These are phyloP conservation scores for Hordeum pubiflorum DNA, from an alignment of 202 grass and related monocot genomes.

Conservation along the genomic window DNA sequence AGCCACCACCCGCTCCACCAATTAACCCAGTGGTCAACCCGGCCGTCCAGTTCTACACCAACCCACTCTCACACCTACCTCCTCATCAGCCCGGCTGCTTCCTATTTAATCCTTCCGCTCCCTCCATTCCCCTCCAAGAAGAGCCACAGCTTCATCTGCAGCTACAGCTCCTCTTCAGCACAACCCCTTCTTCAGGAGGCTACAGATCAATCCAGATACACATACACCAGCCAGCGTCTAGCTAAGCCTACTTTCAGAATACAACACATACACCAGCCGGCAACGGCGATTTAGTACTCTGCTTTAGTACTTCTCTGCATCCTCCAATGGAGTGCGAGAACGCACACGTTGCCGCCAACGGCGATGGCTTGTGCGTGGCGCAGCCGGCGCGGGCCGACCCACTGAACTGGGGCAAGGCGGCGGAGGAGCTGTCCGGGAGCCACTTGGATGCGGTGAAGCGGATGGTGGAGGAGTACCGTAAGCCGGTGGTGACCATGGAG, in stretches of 20 bases:
- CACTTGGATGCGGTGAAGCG: slow-evolving; percentile 68
- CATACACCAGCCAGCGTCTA: background rate
- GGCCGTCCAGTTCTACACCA: slow-evolving; percentile 12
- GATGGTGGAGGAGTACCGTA: slow-evolving; percentile 66
- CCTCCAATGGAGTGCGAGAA: slow-evolving; percentile 31
- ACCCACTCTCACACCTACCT: background rate
- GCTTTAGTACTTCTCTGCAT: background rate
- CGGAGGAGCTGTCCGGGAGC: slow-evolving; percentile 44
- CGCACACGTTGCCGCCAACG: background rate
- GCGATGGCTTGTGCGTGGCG: slow-evolving; percentile 29
- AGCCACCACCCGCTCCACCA: background rate
- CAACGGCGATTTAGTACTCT: no score
- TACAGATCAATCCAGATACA: background rate
- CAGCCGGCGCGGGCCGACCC: slow-evolving; percentile 30
- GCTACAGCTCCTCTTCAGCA: slow-evolving; percentile 17
- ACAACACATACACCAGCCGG: no score
- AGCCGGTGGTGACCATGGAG: slow-evolving; percentile 44
- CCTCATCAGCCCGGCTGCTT: background rate
- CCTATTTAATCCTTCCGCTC: slow-evolving; percentile 47
- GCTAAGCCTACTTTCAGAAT: no score
- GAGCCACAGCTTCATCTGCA: background rate
- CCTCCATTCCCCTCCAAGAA: slow-evolving; percentile 43
- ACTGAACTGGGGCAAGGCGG: slow-evolving; percentile 55
- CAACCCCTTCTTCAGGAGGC: background rate
- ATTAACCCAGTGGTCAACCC: slow-evolving; percentile 13